Conservation (phyloP, 192 early-diverging fungal genomes). For the Borealophlyctis nickersoniae region DNA sequence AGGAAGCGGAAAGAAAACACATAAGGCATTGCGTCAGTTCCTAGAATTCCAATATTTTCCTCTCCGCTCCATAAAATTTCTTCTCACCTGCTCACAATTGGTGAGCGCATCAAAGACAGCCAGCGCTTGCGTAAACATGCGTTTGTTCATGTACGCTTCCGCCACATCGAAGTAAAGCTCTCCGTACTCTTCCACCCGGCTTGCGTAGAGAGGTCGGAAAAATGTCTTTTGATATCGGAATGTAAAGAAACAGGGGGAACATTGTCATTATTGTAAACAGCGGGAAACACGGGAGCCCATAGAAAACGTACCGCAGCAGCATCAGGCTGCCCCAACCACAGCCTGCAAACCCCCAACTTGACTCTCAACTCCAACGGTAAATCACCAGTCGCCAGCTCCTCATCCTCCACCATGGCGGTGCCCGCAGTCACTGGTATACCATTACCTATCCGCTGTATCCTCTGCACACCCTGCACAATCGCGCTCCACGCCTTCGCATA, state of each 20-base stretch:
- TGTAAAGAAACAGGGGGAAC: too few species aligned
- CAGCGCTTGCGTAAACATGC: slow-evolving; percentile 63
- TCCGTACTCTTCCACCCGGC: slow-evolving; percentile 47
- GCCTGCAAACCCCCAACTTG: slow-evolving; percentile 77
- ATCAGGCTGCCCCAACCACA: slow-evolving; percentile 67
- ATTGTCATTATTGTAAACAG: too few species aligned
- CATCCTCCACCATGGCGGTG: too few species aligned
- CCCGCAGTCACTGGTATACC: too few species aligned
- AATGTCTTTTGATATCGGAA: too few species aligned
- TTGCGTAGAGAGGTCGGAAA: slow-evolving; percentile 59
- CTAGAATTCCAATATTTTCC: too few species aligned
- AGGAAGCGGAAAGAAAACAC: too few species aligned
- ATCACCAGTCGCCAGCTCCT: slow-evolving; percentile 19
- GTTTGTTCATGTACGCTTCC: slow-evolving; percentile 65
- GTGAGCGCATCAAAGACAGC: slow-evolving; percentile 37
- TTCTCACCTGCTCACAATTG: too few species aligned
- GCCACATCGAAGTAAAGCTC: slow-evolving; percentile 75
- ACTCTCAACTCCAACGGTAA: slow-evolving; percentile 85
- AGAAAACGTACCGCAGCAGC: slow-evolving; percentile 58
- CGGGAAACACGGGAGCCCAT: too few species aligned
- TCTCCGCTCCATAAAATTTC: too few species aligned
- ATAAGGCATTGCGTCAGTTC: too few species aligned
- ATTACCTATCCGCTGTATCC: too few species aligned
- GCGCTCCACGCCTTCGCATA: slow-evolving; percentile 68
- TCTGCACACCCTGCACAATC: slow-evolving; percentile 68